Conservation (phyloP, 1,139 yeast species). For the Spathaspora sp. region DNA sequence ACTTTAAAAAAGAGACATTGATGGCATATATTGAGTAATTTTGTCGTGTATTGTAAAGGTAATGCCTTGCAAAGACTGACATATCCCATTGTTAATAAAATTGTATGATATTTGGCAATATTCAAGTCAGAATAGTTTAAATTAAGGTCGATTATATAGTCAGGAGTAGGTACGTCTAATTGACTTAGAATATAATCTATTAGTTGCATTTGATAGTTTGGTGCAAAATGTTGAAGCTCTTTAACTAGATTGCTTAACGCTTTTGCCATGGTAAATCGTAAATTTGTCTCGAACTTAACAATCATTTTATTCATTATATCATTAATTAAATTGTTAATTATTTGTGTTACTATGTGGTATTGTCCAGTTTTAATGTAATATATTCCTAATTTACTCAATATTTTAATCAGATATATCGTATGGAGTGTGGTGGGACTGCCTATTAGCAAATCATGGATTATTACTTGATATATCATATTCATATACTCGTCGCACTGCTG, state of each 20-base stretch:
- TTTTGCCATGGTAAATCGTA: conserved; percentile 41
- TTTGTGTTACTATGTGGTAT: conserved; percentile 20
- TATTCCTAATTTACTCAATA: conserved; percentile 30
- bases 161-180: conserved; percentile 12
- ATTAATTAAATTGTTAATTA: conserved; percentile 31
- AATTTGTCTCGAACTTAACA: conserved; percentile 27
- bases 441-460: conserved; percentile 10
- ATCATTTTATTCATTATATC: conserved; percentile 24
- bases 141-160: conserved; percentile 11
- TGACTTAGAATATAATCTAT: conserved; percentile 26
- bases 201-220: conserved; percentile 38
- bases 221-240: conserved; percentile 22
- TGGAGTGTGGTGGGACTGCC: conserved; percentile 21
- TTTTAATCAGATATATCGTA: conserved; percentile 32
- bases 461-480: conserved; percentile 18
- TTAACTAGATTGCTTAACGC: conserved; percentile 26
- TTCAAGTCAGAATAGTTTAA: conserved; percentile 9
- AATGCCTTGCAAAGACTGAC: conserved; percentile 28
- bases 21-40: conserved; percentile 32
- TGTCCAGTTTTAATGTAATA: conserved; percentile 15
- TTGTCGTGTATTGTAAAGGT: conserved; percentile 25
- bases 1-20: conserved; percentile 56
- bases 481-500: conserved; percentile 13
- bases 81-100: conserved; percentile 38
- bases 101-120: conserved; percentile 34